Evolutionary conservation across 2,329 filamentous ascomycete species (phyloP), one percentile per base, ranked within the genome.

Genomic region (Botrytis squamosa): DNA sequence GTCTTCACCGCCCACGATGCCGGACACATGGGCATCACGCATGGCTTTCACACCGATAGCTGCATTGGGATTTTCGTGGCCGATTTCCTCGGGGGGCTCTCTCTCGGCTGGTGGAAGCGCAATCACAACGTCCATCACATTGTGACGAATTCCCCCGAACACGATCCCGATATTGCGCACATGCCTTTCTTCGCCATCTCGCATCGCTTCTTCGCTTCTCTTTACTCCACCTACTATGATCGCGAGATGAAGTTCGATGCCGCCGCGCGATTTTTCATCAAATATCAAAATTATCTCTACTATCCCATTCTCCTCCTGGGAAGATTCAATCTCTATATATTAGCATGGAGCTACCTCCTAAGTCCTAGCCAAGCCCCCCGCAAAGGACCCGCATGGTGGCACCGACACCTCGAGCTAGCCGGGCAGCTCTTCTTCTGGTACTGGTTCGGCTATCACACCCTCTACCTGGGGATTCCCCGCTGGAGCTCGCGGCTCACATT

Each of bases 61-160:
- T 86, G 92, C 65, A 93, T 98, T 75, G 95, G 94, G 66, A 97
- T 98, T 79, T 84, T 97, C 76, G 92, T 98, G 78, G 94, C 95
- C 70, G 92, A 97, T 81, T 98, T 92, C 79, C 85, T 96, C 25
- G 96, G 96, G 55, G 96, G 96, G 0, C 84, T 99, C 42, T 97
- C 94, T 36, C 84, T 97, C 71, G 93, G 95, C 57, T 98, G 96
- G 96, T 99, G 95, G 95, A 98, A 98, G 83, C 88, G 90, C 75
- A 98, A 91, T 81, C 95, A 98, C 83, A 98, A 98, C 80, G 94
- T 98, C 14, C 95, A 98, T 81, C 95, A 98, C 81, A 94, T 98
- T 77, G 92, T 98, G 70, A 98, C 95, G 22, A 98, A 98, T 82
- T 92, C 92, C 60, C 93, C 95, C 22, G 95, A 98, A 82, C 95